These are phyloP conservation scores for Cnidoscolus chayamansa DNA, from an alignment of 441 rosid species.

Conservation along the genomic window DNA sequence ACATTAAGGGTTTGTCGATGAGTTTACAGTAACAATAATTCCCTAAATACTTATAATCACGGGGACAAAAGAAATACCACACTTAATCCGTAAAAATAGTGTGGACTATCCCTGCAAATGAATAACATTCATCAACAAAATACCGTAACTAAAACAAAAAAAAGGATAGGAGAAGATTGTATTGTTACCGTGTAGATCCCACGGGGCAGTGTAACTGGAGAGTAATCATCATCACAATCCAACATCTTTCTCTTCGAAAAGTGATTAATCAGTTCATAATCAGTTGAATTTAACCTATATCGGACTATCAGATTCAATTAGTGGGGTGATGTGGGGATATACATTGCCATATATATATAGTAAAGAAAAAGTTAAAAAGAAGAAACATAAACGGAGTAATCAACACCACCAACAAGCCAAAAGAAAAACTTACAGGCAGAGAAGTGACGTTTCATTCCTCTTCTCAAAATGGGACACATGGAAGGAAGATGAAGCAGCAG, in stretches of 20 bases:
- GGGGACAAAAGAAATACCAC: too few relatives aligned
- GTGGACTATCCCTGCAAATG: too few relatives aligned
- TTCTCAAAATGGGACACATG: constrained; percentile 16
- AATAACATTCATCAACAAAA: not conserved
- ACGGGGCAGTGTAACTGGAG: constrained; percentile 38
- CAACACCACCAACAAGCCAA: too few relatives aligned
- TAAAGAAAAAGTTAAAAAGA: too few relatives aligned
- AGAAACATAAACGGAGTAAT: too few relatives aligned
- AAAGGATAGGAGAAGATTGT: not conserved
- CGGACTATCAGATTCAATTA: constrained; percentile 9
- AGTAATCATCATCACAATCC: not conserved
- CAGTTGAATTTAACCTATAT: constrained; percentile 41
- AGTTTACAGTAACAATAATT: too few relatives aligned
- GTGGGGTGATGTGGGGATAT: not conserved
- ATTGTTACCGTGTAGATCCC: constrained; percentile 40
- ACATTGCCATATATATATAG: not conserved
- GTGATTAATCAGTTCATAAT: constrained; percentile 32
- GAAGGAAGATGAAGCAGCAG: not conserved
- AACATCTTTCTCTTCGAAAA: constrained; percentile 25
- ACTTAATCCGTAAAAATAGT: too few relatives aligned
- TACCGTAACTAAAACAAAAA: not conserved
- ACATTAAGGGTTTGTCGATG: too few relatives aligned
- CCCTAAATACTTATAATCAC: too few relatives aligned
- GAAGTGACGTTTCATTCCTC: constrained; percentile 20
- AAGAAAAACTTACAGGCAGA: constrained; percentile 1